Conservation (phyloP, 169 alveolate genomes). For the Plasmodium malariae region DNA sequence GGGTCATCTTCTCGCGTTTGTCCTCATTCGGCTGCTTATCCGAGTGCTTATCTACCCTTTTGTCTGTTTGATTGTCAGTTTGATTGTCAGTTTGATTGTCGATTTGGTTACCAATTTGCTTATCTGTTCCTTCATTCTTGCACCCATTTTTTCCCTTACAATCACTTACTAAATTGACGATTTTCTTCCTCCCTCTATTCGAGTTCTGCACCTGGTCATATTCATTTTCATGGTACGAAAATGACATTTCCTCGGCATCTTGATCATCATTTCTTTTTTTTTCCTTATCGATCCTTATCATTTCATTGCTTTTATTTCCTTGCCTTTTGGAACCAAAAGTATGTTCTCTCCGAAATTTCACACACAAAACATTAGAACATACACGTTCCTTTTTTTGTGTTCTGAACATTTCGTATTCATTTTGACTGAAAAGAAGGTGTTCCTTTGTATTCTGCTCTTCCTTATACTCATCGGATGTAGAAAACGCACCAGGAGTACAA, state of each 20-base stretch:
- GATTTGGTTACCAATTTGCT: no score
- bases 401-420: background rate
- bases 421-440: conserved; percentile 10
- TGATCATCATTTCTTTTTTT: background rate
- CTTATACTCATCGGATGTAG: no score
- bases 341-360: conserved; percentile 15
- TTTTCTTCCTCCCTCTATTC: background rate
- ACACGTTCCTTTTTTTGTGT: background rate
- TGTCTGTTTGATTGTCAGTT: no score
- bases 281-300: background rate
- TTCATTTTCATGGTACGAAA: background rate
- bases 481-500: no score
- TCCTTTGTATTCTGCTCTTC: background rate
- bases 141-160: background rate
- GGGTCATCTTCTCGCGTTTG: no score
- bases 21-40: background rate
- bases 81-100: no score
- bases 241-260: background rate
- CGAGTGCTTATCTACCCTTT: no score
- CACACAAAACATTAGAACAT: background rate
- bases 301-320: conserved; percentile 20
- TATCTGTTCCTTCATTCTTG: background rate
- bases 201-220: background rate
- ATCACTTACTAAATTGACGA: background rate
- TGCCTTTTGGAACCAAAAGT: conserved; percentile 9